A percentile compares a stretch with the other conserved stretches of the same genome.
Evolutionary conservation across 1,284 basidiomycete species (phyloP).

Genomic region (Sporisorium scitamineum): DNA sequence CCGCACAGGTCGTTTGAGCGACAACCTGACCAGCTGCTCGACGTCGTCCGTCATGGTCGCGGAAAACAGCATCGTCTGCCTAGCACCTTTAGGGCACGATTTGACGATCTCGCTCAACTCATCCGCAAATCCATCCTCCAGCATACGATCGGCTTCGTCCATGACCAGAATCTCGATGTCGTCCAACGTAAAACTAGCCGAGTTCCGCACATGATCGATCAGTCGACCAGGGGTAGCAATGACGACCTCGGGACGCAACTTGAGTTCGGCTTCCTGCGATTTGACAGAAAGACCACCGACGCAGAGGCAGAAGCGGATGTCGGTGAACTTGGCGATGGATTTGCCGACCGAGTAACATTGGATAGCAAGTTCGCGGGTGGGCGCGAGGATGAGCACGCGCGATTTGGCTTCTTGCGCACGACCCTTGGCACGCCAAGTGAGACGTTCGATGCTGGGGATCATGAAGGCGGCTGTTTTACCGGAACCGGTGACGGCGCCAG

Average conservation of each 20-base stretch:
- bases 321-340: conserved; percentile 89
- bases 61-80: conserved; percentile 83
- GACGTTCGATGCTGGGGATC: conserved; percentile 96
- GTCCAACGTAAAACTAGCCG: conserved; percentile 90
- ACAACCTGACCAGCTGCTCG: conserved; percentile 91
- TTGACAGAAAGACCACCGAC: conserved; percentile 93
- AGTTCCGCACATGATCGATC: conserved; percentile 96
- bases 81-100: conserved; percentile 77
- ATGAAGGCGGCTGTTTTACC: conserved; percentile 99
- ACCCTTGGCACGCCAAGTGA: conserved; percentile 83
- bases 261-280: conserved; percentile 94
- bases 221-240: conserved; percentile 98
- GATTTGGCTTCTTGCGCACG: conserved; percentile 92
- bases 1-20: conserved; percentile 80
- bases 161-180: conserved; percentile 97
- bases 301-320: conserved; percentile 93
- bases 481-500: conserved; percentile 93
- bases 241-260: conserved; percentile 95
- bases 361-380: conserved; percentile 96
- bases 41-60: conserved; percentile 99
- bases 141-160: conserved; percentile 99
- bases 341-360: conserved; percentile 95
- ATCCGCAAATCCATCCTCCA: conserved; percentile 95
- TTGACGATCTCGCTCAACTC: conserved; percentile 96
- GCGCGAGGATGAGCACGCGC: conserved; percentile 91